phyloP scores from a whole-genome alignment of 345 rosid genomes.

The Psidium guajava region DNA sequence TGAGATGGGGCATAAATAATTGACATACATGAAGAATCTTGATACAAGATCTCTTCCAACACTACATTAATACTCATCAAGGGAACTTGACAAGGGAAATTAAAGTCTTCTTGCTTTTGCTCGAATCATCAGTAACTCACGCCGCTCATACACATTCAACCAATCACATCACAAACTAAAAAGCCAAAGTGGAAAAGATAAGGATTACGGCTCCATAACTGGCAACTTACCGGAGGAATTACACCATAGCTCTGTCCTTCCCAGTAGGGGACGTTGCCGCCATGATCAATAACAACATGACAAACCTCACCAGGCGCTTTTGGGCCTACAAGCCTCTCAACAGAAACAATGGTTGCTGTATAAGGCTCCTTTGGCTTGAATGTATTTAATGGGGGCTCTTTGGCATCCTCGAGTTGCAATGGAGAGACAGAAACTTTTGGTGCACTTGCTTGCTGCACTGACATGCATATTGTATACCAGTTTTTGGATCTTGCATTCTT shows the following conservation, averaged over 20 bases:
- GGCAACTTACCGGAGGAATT: slow-evolving; percentile 85
- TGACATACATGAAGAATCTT: background rate
- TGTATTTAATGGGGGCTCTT: slow-evolving; percentile 64
- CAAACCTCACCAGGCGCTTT: slow-evolving; percentile 98
- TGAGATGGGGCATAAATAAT: background rate
- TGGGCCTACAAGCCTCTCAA: slow-evolving; percentile 87
- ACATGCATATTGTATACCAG: slow-evolving; percentile 51
- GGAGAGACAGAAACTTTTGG: slow-evolving; percentile 77
- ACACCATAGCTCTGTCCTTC: slow-evolving; percentile 99
- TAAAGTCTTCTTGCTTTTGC: background rate
- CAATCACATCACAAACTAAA: background rate
- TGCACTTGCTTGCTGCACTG: slow-evolving; percentile 71
- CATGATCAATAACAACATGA: slow-evolving; percentile 91
- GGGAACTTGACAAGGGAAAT: background rate
- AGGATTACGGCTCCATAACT: background rate
- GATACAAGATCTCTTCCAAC: background rate
- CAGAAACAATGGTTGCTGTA: slow-evolving; percentile 83
- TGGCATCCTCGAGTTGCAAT: slow-evolving; percentile 54
- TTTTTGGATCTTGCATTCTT: slow-evolving; percentile 16
- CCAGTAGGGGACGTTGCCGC: slow-evolving; percentile 94
- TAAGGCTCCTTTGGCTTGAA: slow-evolving; percentile 89
- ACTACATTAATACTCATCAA: background rate
- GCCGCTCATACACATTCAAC: background rate
- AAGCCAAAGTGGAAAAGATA: background rate
- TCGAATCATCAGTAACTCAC: background rate